Base-by-base conservation (phyloP, 768 basidiomycete species). In the Exsudoporus frostii region DNA sequence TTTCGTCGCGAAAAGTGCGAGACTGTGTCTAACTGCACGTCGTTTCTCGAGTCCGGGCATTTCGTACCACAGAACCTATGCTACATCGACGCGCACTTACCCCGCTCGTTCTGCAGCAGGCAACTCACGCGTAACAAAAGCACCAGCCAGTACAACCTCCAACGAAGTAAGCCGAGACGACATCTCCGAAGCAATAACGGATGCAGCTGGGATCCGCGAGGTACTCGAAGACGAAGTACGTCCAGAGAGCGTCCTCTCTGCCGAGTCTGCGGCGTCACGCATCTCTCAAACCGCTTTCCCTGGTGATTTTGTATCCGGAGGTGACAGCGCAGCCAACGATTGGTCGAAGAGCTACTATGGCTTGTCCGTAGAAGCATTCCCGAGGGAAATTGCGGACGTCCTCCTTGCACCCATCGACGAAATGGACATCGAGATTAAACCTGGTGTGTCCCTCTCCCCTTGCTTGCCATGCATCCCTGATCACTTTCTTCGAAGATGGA, bases 261-360 rank as follows among this genome's bases (percentile, higher is more conserved):
- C 43, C 0, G 54, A 52, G 45, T 39, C 66, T 24, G 33, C 55
- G 11, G 59, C 62, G 20, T 22, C 47, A 1, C 49, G 51, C 3
- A 19, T 43, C 1, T 54, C 60, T 24, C 66, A 65, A 53, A 48
- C 30, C 36, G 60, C 65, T 10, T 71, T 69, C 24, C 55, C 68
- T 2, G 68, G 70, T 5, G 69, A 69, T 34, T 59, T 69, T 9
- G 45, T 53, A 5, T 56, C 64, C 19, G 65, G 55, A 40, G 50
- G 55, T 8, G 60, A 70, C 27, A 32, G 19, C 27, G 42, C 45
- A 24, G 48, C 53, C 40, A 88, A 80, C 2, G 90, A 98, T 69
- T 98, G 95, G 95, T 90, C 90, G 2, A 86, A 80, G 64, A 88
- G 86, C 64, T 98, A 92, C 66, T 74, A 83, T 55, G 96, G 95